phyloP scores from a whole-genome alignment of 2,329 filamentous ascomycete genomes.

The Trichophyton equinum region DNA sequence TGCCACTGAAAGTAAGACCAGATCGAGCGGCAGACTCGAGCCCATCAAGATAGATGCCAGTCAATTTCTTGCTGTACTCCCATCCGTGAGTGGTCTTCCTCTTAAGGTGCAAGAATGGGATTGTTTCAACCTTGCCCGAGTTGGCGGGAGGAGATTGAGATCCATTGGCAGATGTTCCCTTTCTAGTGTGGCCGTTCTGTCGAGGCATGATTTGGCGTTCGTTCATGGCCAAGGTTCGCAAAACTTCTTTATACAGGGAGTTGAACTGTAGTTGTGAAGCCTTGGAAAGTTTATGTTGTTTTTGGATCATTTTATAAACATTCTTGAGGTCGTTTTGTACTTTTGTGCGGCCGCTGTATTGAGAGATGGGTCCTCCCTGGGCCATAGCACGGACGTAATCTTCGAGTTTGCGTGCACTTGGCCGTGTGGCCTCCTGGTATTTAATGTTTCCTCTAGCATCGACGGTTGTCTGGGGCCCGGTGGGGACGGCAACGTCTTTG shows the following conservation, averaged over 20 bases:
- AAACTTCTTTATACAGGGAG: constrained; percentile 81
- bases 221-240: constrained; percentile 92
- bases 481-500: constrained; percentile 90
- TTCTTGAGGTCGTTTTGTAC: constrained; percentile 90
- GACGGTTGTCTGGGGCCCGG: constrained; percentile 82
- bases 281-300: constrained; percentile 96
- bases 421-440: constrained; percentile 74
- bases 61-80: constrained; percentile 99
- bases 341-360: constrained; percentile 96
- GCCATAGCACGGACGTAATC: constrained; percentile 99
- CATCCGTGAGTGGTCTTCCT: constrained; percentile 95
- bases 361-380: constrained; percentile 93
- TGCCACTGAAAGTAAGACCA: constrained; percentile 84
- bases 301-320: constrained; percentile 96
- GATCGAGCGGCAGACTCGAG: constrained; percentile 76
- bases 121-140: constrained; percentile 80
- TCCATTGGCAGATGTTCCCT: constrained; percentile 40
- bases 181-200: constrained; percentile 56
- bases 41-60: constrained; percentile 80
- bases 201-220: constrained; percentile 92
- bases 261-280: constrained; percentile 95
- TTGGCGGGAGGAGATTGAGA: constrained; percentile 14
- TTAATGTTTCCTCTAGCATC: constrained; percentile 85
- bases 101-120: constrained; percentile 95
- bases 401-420: constrained; percentile 89